Conservation (phyloP, 768 basidiomycete species). For the Astraeus odoratus region DNA sequence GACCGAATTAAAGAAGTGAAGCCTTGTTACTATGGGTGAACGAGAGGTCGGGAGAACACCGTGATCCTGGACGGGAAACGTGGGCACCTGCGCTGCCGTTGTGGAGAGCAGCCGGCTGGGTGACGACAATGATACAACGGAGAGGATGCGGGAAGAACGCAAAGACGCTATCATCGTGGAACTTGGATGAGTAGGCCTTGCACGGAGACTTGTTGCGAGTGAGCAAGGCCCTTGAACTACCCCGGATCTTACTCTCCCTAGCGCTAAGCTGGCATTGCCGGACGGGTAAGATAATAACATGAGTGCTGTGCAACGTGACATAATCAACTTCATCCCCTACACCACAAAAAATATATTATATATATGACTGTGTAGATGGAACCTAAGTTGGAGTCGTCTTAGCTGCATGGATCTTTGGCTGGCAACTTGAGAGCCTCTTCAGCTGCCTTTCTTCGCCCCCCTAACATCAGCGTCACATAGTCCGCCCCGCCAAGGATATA, state of each 20-base stretch:
- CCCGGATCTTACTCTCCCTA: slow-evolving; percentile 24
- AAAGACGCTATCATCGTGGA: slow-evolving; percentile 12
- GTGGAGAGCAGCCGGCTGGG: slow-evolving; percentile 13
- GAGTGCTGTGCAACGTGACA: background rate
- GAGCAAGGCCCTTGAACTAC: slow-evolving; percentile 1
- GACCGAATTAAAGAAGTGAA: slow-evolving; percentile 78
- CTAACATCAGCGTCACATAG: slow-evolving; percentile 67
- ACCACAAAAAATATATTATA: no score
- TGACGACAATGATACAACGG: slow-evolving; percentile 1
- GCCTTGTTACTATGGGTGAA: slow-evolving; percentile 61
- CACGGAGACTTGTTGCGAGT: background rate
- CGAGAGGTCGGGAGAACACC: slow-evolving; percentile 36
- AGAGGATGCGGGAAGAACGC: background rate
- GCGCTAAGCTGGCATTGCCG: no score
- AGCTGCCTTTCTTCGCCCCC: slow-evolving; percentile 58
- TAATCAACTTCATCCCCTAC: no score
- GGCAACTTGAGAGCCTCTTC: slow-evolving; percentile 58
- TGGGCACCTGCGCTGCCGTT: slow-evolving; percentile 9
- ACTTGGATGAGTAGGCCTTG: background rate
- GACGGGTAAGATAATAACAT: no score
- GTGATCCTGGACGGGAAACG: slow-evolving; percentile 15
- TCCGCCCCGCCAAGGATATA: slow-evolving; percentile 67
- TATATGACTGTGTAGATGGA: no score
- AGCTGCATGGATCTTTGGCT: slow-evolving; percentile 18
- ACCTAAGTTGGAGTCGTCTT: no score